Percentiles rank a stretch among this genome's conserved stretches.
Conservation (phyloP, 2,329 filamentous ascomycete genomes). For the Botrytis cinerea region DNA sequence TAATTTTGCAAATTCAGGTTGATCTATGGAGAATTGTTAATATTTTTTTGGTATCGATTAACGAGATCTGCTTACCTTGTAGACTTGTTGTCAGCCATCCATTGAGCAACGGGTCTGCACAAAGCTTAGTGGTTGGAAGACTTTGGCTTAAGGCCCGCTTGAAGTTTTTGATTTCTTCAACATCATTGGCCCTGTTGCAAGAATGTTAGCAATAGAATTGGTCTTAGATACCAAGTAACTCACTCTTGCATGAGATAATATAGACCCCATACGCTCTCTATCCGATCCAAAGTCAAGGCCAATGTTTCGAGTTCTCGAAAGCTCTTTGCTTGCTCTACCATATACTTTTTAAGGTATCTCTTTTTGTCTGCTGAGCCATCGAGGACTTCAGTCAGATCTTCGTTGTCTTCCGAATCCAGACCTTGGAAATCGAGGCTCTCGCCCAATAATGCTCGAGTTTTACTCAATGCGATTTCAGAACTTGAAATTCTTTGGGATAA, state of each 20-base stretch:
- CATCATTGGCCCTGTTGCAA: not conserved
- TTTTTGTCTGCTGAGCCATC: constrained; percentile 44
- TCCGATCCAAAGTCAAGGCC: constrained; percentile 63
- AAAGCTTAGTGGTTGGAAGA: constrained; percentile 56
- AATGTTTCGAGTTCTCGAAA: constrained; percentile 71
- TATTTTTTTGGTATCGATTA: constrained; percentile 24
- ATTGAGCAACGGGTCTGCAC: constrained; percentile 62
- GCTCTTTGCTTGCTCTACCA: constrained; percentile 58
- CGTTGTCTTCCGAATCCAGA: constrained; percentile 34
- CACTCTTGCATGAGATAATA: constrained; percentile 33
- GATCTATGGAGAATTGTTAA: constrained; percentile 46
- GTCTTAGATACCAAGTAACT: constrained; percentile 21
- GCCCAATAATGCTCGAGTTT: constrained; percentile 46
- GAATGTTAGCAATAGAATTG: not conserved
- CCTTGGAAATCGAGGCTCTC: constrained; percentile 43
- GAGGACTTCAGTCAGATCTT: constrained; percentile 39
- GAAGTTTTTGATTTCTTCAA: constrained; percentile 48
- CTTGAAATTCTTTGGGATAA: constrained; percentile 54
- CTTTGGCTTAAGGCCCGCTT: constrained; percentile 56
- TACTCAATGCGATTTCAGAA: constrained; percentile 43
- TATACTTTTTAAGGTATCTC: constrained; percentile 36
- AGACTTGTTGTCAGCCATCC: constrained; percentile 57
- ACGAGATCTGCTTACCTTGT: constrained; percentile 28
- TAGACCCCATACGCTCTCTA: constrained; percentile 60
- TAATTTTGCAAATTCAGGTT: constrained; percentile 63